These are phyloP conservation scores for Fabrea salina DNA, from an alignment of 169 alveolate species.

Conservation along the genomic window DNA sequence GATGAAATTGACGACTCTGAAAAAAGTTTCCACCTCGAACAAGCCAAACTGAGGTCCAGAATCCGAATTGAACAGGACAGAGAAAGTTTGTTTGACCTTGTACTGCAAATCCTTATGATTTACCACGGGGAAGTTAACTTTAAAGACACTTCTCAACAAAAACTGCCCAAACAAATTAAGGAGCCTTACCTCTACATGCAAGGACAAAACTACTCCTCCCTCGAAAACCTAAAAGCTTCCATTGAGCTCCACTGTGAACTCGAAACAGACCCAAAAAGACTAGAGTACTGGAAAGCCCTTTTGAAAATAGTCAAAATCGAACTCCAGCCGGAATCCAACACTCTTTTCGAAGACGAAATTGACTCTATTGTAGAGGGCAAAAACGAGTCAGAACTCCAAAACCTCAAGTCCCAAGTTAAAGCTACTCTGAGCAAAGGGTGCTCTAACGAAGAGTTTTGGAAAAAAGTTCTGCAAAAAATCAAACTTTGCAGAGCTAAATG, in stretches of 20 bases:
- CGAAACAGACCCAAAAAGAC: conserved; percentile 8
- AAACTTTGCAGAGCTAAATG: not conserved
- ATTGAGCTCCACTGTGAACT: conserved; percentile 18
- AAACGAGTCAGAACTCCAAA: not conserved
- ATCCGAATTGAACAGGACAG: conserved; percentile 14
- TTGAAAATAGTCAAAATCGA: not conserved
- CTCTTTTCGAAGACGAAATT: not conserved
- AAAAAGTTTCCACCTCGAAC: not conserved
- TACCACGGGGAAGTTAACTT: not conserved
- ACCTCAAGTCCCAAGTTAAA: not conserved
- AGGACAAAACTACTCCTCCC: not conserved
- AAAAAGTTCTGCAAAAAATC: not conserved
- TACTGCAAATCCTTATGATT: not conserved
- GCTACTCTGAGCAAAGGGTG: not conserved
- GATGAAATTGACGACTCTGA: no score
- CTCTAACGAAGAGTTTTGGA: not conserved
- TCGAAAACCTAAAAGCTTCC: not conserved
- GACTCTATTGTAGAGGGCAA: not conserved
- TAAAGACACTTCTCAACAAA: not conserved
- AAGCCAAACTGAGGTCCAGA: not conserved
- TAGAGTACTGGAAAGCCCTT: not conserved
- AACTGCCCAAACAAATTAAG: not conserved
- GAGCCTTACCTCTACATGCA: not conserved
- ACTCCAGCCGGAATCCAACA: not conserved
- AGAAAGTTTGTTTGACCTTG: not conserved